Evolutionary conservation across 345 rosid genomes (phyloP), one percentile per base, ranked within the genome.

Genomic region (Carallia brachiata): DNA sequence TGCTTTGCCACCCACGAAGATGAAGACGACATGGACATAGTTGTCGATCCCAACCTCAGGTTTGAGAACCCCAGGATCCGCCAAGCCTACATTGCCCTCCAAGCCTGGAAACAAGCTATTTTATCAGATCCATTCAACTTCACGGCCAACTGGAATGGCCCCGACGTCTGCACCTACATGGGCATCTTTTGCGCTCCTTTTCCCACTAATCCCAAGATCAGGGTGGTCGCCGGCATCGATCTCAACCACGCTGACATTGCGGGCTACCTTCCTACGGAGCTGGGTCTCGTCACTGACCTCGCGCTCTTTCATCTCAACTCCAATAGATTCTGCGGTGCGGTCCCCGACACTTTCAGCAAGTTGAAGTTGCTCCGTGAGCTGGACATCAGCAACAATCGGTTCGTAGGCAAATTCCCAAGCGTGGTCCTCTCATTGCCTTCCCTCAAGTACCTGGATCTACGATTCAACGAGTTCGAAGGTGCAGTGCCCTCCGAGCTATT

Each of bases 401-500:
- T 90, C 52, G 96, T 82, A 0, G 93, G 96, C 4, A 78, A 79
- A 68, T 90, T 90, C 71, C 93, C 96, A 1, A 64, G 73, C 1
- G 88, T 85, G 7, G 81, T 90, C 13, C 77, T 88, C 28, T 86
- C 86, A 0, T 19, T 90, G 40, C 91, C 91, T 6, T 75, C 88
- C 5, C 85, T 86, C 10, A 90, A 88, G 66, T 88, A 75, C 68
- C 58, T 90, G 77, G 93, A 90, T 81, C 92, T 90, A 5, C 82
- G 96, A 1, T 90, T 79, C 84, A 90, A 90, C 52, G 93, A 90
- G 74, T 90, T 90, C 3, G 96, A 90, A 79, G 96, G 91, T 6
- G 70, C 82, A 23, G 84, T 90, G 18, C 96, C 96, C 0, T 66
- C 84, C 1, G 63, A 80, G 70, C 85, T 90, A 52, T 90, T 90